A percentile compares a stretch with the other conserved stretches of the same genome.
phyloP scores from a whole-genome alignment of 495 filamentous ascomycete genomes.

The Penicillium arizonense region DNA sequence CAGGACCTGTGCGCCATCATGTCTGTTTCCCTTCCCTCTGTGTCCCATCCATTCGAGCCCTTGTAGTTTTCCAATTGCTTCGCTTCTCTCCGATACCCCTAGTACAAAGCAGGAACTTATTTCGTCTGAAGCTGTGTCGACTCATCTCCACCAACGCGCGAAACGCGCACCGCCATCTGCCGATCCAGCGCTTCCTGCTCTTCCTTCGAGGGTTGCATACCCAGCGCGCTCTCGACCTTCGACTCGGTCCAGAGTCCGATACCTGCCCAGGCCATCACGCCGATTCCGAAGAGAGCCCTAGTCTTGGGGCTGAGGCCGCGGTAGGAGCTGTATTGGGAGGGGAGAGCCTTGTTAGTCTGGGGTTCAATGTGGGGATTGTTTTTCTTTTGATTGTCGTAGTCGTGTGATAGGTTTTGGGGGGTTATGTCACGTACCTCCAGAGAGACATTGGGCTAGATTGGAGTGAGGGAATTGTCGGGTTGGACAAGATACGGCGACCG shows the following conservation, averaged over 20 bases:
- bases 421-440: slow-evolving; percentile 33
- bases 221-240: slow-evolving; percentile 59
- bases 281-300: slow-evolving; percentile 61
- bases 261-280: slow-evolving; percentile 63
- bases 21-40: too few relatives aligned
- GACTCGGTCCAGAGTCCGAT: slow-evolving; percentile 58
- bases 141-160: slow-evolving; percentile 30
- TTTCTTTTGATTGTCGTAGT: neutral
- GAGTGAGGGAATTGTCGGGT: neutral
- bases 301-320: slow-evolving; percentile 58
- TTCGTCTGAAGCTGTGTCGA: slow-evolving; percentile 3
- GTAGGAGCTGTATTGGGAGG: slow-evolving; percentile 49
- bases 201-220: slow-evolving; percentile 58
- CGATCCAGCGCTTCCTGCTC: slow-evolving; percentile 56
- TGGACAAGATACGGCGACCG: neutral
- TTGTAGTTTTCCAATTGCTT: too few relatives aligned
- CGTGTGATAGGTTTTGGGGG: neutral
- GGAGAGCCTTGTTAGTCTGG: slow-evolving; percentile 7
- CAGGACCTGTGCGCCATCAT: neutral
- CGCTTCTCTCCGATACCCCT: too few relatives aligned
- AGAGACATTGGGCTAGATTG: slow-evolving; percentile 30
- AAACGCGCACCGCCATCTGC: slow-evolving; percentile 48
- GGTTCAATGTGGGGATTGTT: neutral
- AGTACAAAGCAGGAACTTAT: neutral
- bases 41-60: too few relatives aligned